Base-by-base conservation (phyloP, 768 basidiomycete genomes). In the Suillus cothurnatus region DNA sequence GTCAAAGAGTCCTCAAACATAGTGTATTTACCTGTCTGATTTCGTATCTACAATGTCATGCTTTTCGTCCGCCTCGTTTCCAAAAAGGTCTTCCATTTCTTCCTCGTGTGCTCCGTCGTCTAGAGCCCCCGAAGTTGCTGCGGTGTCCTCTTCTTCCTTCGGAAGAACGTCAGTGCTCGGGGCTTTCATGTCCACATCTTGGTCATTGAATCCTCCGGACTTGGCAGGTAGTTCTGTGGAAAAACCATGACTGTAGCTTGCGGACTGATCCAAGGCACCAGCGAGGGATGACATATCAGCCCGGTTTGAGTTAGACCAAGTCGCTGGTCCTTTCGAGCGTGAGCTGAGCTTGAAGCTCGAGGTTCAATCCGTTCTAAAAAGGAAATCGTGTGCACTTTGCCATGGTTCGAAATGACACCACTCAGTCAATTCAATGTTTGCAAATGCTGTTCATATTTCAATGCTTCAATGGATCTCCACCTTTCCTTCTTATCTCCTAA, bases 21-120 rank as follows among this genome's bases (percentile, higher is more conserved):
- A 31, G 55, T 12, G 57, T 58, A 66, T 64, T 67, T 67, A 89
- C 88, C 81, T 82, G 66, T 81, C 81, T 63, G 77, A 83, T 68
- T 85, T 85, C 63, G 81, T 76, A 43, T 82, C 80, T 21, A 45
- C 43, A 23, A 36, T 26, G 23, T 56, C 38, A 77, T 76, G 71
- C 64, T 71, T 70, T 36, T 72, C 80, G 19, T 81, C 87, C 52
- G 85, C 82, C 62, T 92, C 91, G 67, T 90, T 87, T 39, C 91
- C 92, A 73, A 94, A 94, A 62, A 94, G 85, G 74, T 93, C 92
- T 67, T 86, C 85, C 88, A 92, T 90, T 66, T 84, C 85, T 68
- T 86, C 81, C 19, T 70, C 70, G 58, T 70, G 57, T 17, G 17
- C 65, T 32, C 70, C 60, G 21, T 71, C 67, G 39, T 52, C 56